A percentile compares a stretch with the other conserved stretches of the same genome.
Evolutionary conservation across 1,284 basidiomycete genomes (phyloP).

Genomic region (Melampsora americana): DNA sequence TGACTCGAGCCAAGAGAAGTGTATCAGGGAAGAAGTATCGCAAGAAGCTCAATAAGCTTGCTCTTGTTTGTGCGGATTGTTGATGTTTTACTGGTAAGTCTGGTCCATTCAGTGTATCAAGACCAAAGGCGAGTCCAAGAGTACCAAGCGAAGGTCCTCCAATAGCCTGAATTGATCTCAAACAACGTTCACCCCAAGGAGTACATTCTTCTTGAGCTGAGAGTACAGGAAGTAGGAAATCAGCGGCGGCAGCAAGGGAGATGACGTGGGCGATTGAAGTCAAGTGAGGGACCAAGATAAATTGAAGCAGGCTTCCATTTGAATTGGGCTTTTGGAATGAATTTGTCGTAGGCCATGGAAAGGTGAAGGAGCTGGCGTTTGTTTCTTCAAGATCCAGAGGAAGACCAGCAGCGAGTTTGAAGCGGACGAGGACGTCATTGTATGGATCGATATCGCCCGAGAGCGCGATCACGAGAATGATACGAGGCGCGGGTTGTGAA

Average conservation of each 20-base stretch:
- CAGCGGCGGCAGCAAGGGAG: constrained; percentile 81
- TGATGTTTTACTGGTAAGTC: constrained; percentile 15
- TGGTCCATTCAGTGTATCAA: constrained; percentile 20
- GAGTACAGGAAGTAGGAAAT: constrained; percentile 82
- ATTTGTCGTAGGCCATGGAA: constrained; percentile 1
- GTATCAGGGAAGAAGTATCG: constrained; percentile 83
- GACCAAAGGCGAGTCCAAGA: constrained; percentile 55
- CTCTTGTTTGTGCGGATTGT: constrained; percentile 59
- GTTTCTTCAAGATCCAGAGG: constrained; percentile 2
- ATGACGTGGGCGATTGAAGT: constrained; percentile 67
- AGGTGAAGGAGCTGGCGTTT: constrained; percentile 9
- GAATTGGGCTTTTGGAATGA: constrained; percentile 15
- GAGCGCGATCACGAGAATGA: background rate
- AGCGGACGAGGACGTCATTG: background rate
- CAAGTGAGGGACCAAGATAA: constrained; percentile 62
- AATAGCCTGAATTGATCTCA: constrained; percentile 66
- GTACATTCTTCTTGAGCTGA: constrained; percentile 79
- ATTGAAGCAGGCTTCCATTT: constrained; percentile 62
- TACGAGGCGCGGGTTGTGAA: constrained; percentile 9
- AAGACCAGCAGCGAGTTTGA: constrained; percentile 4
- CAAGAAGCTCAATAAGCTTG: constrained; percentile 85
- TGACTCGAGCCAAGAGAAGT: constrained; percentile 54
- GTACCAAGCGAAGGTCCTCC: constrained; percentile 71
- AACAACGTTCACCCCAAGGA: constrained; percentile 78
- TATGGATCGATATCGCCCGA: constrained; percentile 30